These are phyloP conservation scores for Aulographum hederae DNA, from an alignment of 2,329 filamentous ascomycete genomes.

Conservation along the genomic window DNA sequence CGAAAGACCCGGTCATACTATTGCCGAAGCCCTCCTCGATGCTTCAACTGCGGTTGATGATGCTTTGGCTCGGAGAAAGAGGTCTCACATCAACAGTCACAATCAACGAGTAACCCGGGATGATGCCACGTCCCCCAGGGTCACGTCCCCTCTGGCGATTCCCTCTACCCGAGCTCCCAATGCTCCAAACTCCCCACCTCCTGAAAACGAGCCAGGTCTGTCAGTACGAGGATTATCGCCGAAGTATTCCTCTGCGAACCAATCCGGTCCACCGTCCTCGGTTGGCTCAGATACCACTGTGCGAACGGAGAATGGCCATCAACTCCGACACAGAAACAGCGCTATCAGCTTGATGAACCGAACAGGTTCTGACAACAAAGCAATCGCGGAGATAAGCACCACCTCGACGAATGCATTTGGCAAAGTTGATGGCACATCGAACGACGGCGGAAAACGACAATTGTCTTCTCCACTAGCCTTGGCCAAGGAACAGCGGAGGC, in stretches of 20 bases:
- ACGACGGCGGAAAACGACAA: conserved; percentile 12
- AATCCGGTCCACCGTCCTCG: too few relatives aligned
- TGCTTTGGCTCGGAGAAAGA: conserved; percentile 28
- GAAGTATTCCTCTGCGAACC: too few relatives aligned
- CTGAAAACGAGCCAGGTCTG: too few relatives aligned
- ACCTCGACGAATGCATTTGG: conserved; percentile 47
- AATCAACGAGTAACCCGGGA: conserved; percentile 8
- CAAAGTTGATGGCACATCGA: conserved; percentile 35
- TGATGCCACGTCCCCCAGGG: too few relatives aligned
- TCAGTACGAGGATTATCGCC: too few relatives aligned
- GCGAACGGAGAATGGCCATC: conserved; percentile 17
- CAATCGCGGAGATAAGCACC: conserved; percentile 45
- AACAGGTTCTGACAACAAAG: conserved; percentile 36
- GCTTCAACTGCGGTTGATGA: conserved; percentile 78
- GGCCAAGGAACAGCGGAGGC: conserved; percentile 12
- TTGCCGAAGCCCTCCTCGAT: conserved; percentile 78
- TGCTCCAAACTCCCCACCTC: too few relatives aligned
- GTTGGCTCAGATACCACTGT: too few relatives aligned
- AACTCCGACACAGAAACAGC: conserved; percentile 30
- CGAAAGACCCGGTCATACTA: conserved; percentile 28
- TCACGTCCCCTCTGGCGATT: too few relatives aligned
- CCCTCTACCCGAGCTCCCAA: too few relatives aligned
- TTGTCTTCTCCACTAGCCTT: conserved; percentile 12
- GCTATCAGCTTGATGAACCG: conserved; percentile 42
- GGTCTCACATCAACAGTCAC: conserved; percentile 21